Evolutionary conservation across 768 basidiomycete genomes (phyloP), one percentile per base, ranked within the genome.

Genomic region (Leccinum disarticulatum): DNA sequence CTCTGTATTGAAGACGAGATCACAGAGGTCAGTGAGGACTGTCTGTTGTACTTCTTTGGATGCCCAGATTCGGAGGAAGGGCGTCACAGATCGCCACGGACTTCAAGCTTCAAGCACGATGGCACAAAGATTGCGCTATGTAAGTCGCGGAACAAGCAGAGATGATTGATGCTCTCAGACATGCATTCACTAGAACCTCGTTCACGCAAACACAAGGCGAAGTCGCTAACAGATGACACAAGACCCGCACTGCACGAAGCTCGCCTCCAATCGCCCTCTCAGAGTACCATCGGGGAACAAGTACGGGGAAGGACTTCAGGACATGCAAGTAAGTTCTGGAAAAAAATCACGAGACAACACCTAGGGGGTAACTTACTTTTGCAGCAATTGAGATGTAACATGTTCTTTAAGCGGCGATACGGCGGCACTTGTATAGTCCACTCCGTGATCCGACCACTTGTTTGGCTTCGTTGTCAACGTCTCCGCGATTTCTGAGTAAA

Each of bases 271-370:
- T 9, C 61, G 53, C 5, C 55, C 67, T 56, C 56, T 61, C 46
- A 68, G n/a, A 10, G 67, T 68, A 28, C 64, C 67, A 35, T 68
- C 67, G 17, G 64, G 59, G 3, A 41, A 47, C 7, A 66, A 15
- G 14, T 68, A 68, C 3, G 14, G 57, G 1, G 67, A 68, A 25
- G 41, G 50, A 7, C 67, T 68, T 3, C 19, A 47, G 1, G 46
- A 13, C 14, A 47, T 25, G 17, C 38, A 41, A 41, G 22, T 17
- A 0, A 48, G 25, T 9, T 38, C 17, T 36, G 46, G 19, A 28
- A 51, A 47, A 6, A 11, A 36, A 14, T 30, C 31, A 17, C 8
- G 6, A 13, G 3, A 53, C 0, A 46, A 30, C 0, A 9, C 2
- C 0, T 3, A 38, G 6, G 14, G 11, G 17, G n/a, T 30, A 6